Percentiles rank a stretch among this genome's conserved stretches.
Conservation (phyloP, 768 basidiomycete genomes). For the Suillus discolor region DNA sequence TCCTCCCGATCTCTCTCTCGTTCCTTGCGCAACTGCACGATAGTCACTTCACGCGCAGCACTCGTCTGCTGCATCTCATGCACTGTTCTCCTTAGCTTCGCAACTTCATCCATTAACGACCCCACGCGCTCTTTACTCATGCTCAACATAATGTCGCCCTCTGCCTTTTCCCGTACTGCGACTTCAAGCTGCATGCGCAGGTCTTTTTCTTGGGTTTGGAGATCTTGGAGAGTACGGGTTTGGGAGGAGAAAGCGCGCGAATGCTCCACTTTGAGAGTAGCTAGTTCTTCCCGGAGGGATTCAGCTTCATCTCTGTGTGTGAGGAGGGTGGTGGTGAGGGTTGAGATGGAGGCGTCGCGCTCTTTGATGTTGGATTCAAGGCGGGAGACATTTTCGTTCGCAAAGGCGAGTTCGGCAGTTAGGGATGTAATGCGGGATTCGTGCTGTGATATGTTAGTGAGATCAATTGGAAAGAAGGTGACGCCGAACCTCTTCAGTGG, state of each 20-base stretch:
- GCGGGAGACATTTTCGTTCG: constrained; percentile 53
- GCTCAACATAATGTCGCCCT: constrained; percentile 52
- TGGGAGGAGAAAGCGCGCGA: constrained; percentile 52
- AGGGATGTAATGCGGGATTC: constrained; percentile 54
- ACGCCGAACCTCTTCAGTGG: constrained; percentile 51
- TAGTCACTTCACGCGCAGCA: constrained; percentile 81
- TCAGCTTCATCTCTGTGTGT: constrained; percentile 56
- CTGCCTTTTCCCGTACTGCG: constrained; percentile 54
- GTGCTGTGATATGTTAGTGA: constrained; percentile 36
- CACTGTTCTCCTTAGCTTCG: constrained; percentile 60
- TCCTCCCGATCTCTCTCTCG: constrained; percentile 74
- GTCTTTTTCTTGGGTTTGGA: constrained; percentile 13
- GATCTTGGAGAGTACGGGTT: constrained; percentile 32
- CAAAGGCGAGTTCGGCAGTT: constrained; percentile 57
- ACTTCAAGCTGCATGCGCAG: constrained; percentile 44
- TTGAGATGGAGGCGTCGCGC: constrained; percentile 57
- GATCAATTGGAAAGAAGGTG: background rate
- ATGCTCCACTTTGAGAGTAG: constrained; percentile 56
- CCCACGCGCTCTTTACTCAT: constrained; percentile 51
- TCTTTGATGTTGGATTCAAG: constrained; percentile 59
- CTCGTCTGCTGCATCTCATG: constrained; percentile 79
- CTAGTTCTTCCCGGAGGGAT: constrained; percentile 55
- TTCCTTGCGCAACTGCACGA: constrained; percentile 71
- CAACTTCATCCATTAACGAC: constrained; percentile 58
- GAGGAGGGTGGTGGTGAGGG: constrained; percentile 47